phyloP scores from a whole-genome alignment of 257 asterid species.

The Eucommia ulmoides region DNA sequence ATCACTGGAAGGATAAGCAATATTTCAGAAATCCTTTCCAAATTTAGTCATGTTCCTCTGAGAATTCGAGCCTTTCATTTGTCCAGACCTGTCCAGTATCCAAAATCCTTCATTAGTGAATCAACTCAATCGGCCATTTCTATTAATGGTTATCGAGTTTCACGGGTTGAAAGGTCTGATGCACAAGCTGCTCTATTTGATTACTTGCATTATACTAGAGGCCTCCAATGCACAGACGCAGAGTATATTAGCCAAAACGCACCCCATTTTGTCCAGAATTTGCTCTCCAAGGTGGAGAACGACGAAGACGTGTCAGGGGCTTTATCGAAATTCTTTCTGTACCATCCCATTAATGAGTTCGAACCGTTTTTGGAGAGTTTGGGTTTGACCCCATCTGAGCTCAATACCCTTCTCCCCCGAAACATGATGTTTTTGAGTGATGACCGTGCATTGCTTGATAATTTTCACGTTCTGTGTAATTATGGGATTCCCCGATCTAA shows the following conservation, averaged over 20 bases:
- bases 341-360: not conserved
- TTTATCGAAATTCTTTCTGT: not conserved
- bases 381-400: not conserved
- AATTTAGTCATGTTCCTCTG: too few species aligned
- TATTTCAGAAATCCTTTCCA: too few species aligned
- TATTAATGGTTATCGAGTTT: too few species aligned
- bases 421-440: not conserved
- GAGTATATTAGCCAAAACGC: not conserved
- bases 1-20: too few species aligned
- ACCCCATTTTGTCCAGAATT: not conserved
- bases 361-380: not conserved
- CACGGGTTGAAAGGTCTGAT: too few species aligned
- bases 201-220: not conserved
- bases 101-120: too few species aligned
- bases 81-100: too few species aligned
- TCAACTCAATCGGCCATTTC: too few species aligned
- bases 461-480: not conserved
- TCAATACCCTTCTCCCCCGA: not conserved
- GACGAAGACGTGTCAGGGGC: not conserved
- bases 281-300: not conserved
- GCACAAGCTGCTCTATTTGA: slow-evolving; percentile 9
- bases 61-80: too few species aligned
- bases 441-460: not conserved
- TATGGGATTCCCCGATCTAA: not conserved
- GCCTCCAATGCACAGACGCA: not conserved